Conservation (phyloP, 176 grass and related monocot species). For the Chloris gayana region DNA sequence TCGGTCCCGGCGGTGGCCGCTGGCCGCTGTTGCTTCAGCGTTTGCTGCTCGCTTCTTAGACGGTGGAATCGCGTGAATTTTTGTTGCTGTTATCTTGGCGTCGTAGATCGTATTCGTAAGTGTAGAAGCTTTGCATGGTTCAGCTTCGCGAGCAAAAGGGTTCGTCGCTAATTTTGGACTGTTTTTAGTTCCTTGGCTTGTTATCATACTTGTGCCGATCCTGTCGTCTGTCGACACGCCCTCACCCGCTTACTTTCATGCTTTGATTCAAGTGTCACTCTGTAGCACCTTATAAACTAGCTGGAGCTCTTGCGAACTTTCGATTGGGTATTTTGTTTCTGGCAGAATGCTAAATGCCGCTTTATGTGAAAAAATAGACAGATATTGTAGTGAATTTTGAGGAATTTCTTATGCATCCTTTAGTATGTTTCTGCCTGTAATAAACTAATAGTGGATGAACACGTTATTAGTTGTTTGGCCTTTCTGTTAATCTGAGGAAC, state of each 20-base stretch:
- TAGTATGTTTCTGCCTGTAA: background rate
- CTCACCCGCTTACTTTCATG: background rate
- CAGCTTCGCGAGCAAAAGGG: background rate
- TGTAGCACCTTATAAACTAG: background rate
- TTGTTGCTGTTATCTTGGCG: background rate
- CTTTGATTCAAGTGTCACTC: background rate
- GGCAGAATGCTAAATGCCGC: background rate
- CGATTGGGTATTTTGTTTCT: background rate
- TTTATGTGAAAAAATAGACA: background rate
- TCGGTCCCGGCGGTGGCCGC: background rate
- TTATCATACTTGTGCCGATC: background rate
- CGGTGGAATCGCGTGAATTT: background rate
- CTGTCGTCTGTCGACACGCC: background rate
- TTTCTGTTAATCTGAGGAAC: conserved; percentile 1
- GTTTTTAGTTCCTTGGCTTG: background rate
- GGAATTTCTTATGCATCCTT: background rate
- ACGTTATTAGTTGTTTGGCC: background rate
- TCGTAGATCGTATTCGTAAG: background rate
- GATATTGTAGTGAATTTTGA: background rate
- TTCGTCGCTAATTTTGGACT: background rate
- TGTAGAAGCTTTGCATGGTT: background rate
- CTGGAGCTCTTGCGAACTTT: background rate
- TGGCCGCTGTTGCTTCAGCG: background rate
- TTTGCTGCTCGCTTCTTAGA: background rate
- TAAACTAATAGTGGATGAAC: background rate